Evolutionary conservation across 106 monocot genomes (phyloP).

Genomic region (Gastrodia elata): DNA sequence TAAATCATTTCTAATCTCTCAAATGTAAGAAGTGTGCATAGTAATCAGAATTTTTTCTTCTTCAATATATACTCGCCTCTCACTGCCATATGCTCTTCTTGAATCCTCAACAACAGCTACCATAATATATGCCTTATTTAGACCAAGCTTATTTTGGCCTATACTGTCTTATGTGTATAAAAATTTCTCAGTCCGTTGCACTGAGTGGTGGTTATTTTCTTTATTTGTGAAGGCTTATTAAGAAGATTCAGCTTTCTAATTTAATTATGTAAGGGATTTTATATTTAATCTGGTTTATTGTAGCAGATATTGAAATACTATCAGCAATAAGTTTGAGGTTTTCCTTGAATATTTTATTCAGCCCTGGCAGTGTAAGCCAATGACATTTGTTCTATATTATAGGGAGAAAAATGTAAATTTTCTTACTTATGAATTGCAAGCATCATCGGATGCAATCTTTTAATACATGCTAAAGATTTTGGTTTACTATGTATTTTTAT

Average conservation of each 20-base stretch:
- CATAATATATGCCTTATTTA: too few species aligned
- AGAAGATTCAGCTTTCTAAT: not conserved
- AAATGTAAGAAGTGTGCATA: too few species aligned
- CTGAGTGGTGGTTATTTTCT: not conserved
- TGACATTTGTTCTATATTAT: not conserved
- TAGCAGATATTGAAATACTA: too few species aligned
- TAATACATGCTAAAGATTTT: not conserved
- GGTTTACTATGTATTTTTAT: not conserved
- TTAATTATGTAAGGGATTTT: not conserved
- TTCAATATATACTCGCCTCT: too few species aligned
- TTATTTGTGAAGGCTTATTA: not conserved
- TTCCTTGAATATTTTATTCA: not conserved
- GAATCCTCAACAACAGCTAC: too few species aligned
- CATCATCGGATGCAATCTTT: not conserved
- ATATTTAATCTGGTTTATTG: not conserved
- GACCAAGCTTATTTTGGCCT: too few species aligned
- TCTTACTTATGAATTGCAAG: not conserved
- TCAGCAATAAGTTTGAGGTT: not conserved
- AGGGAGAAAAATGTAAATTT: not conserved
- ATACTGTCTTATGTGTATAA: not conserved
- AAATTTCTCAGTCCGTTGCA: not conserved
- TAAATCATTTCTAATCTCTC: too few species aligned
- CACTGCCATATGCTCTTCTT: too few species aligned
- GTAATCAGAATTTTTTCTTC: too few species aligned
- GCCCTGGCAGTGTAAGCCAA: not conserved